Base-by-base conservation (phyloP, 2,329 filamentous ascomycete genomes). In the Alternaria tenuissima region DNA sequence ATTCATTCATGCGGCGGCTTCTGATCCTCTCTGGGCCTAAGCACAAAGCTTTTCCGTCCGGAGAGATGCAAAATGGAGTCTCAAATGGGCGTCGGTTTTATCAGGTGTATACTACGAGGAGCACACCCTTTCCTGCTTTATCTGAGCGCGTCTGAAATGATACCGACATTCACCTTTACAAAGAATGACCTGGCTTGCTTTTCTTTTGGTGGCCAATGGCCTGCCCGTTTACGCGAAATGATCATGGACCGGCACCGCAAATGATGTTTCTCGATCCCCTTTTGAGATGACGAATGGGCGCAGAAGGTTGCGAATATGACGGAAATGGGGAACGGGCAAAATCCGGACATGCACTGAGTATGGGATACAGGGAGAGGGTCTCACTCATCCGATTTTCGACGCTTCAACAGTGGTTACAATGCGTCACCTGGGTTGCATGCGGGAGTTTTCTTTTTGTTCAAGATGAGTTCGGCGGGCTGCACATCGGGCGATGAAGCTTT, bases 81-180 rank as follows among this genome's bases (percentile, higher is more conserved):
- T 76, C 69, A 70, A 70, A 69, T 69, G 70, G 74, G 75, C 72
- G 72, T 76, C 74, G 67, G 67, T 72, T 71, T 68, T 66, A 62
- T 69, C 68, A 63, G 68, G 70, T 67, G 68, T 64, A 75, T 71
- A 67, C 71, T 72, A 69, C 70, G 67, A 73, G 65, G 74, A 74
- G 70, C 69, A 72, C 70, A 67, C 72, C 70, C 69, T 59, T 71
- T 69, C 65, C 70, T 74, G 72, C 72, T 70, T 70, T 75, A 70
- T 73, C 64, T 75, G 71, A 74, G 73, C 75, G 76, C 73, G 70
- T 72, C 72, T 73, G 73, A 76, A 76, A 76, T 74, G 75, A 75
- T 73, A 74, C 72, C 71, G 71, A 76, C 75, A 72, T 74, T 74
- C 73, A 67, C 68, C 62, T 66, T 65, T 68, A 55, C 62, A 69